A percentile compares a stretch with the other conserved stretches of the same genome.
These are phyloP conservation scores for Plantago rigida DNA, from an alignment of 305 asterid species.

Conservation along the genomic window DNA sequence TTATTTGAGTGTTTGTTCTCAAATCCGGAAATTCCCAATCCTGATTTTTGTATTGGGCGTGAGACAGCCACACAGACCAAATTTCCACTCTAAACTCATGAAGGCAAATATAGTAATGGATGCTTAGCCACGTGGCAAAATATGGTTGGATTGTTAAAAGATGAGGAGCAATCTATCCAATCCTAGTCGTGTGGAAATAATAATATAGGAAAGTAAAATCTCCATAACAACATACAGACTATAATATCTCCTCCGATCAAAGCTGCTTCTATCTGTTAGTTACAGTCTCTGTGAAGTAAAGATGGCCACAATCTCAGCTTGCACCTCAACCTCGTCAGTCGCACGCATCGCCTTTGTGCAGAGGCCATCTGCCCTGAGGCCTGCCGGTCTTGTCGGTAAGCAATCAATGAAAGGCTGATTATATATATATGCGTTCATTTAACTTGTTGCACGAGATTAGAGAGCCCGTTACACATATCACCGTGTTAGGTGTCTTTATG, in stretches of 20 bases:
- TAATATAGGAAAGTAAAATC: slow-evolving; percentile 25
- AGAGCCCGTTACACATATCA: too few relatives aligned
- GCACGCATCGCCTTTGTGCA: slow-evolving; percentile 27
- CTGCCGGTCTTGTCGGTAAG: slow-evolving; percentile 30
- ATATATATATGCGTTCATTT: too few relatives aligned
- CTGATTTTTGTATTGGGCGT: neutral
- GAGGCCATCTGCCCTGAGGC: slow-evolving; percentile 28
- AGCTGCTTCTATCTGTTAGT: neutral
- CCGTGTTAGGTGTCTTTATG: too few relatives aligned
- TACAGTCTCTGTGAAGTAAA: slow-evolving; percentile 19
- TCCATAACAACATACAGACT: slow-evolving; percentile 3
- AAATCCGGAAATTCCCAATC: too few relatives aligned
- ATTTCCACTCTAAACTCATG: neutral
- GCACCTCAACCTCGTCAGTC: slow-evolving; percentile 31
- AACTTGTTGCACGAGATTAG: too few relatives aligned
- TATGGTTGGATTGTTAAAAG: slow-evolving; percentile 38
- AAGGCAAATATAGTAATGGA: slow-evolving; percentile 17
- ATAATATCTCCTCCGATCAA: neutral
- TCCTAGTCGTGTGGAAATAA: slow-evolving; percentile 44
- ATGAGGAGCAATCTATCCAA: slow-evolving; percentile 39
- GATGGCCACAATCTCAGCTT: slow-evolving; percentile 43
- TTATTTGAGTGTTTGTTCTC: too few relatives aligned
- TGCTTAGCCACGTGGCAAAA: slow-evolving; percentile 43
- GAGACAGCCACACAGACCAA: slow-evolving; percentile 4
- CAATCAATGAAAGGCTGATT: neutral